These are phyloP conservation scores for Tribonema minus DNA, from an alignment of 108 stramenopile species.

Conservation along the genomic window DNA sequence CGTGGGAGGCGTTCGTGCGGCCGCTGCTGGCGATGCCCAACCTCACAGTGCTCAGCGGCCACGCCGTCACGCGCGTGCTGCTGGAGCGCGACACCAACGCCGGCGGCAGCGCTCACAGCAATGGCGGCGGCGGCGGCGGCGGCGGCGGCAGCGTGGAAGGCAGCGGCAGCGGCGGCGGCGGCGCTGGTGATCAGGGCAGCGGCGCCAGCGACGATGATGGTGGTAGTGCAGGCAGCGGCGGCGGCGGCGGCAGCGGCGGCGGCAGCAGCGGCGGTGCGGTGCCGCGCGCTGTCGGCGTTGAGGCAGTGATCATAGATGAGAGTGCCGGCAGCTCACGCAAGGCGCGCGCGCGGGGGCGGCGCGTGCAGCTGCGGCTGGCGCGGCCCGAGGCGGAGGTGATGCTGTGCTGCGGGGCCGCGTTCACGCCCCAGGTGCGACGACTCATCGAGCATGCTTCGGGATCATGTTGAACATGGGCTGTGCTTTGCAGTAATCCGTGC, in stretches of 20 bases:
- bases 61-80: constrained; percentile 30
- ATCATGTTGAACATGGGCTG: too few relatives aligned
- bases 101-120: too few relatives aligned
- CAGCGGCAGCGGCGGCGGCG: too few relatives aligned
- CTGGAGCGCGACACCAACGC: constrained; percentile 42
- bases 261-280: too few relatives aligned
- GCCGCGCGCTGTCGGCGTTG: too few relatives aligned
- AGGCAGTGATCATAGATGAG: too few relatives aligned
- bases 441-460: too few relatives aligned
- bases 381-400: constrained; percentile 28
- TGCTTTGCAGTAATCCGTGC: too few relatives aligned
- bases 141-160: too few relatives aligned
- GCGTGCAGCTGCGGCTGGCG: constrained; percentile 13
- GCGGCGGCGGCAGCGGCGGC: constrained; percentile 1
- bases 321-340: too few relatives aligned
- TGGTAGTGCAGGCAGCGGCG: too few relatives aligned
- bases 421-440: constrained; percentile 35
- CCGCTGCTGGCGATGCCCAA: constrained; percentile 33
- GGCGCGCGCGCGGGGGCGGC: constrained; percentile 18
- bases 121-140: too few relatives aligned
- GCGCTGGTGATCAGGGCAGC: constrained; percentile 31
- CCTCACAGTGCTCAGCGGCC: constrained; percentile 14
- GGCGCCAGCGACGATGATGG: neutral
- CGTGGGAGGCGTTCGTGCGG: constrained; percentile 19
- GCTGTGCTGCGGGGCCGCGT: constrained; percentile 39